Conservation (phyloP, 129 eudicot genomes). For the Flaveria robusta region DNA sequence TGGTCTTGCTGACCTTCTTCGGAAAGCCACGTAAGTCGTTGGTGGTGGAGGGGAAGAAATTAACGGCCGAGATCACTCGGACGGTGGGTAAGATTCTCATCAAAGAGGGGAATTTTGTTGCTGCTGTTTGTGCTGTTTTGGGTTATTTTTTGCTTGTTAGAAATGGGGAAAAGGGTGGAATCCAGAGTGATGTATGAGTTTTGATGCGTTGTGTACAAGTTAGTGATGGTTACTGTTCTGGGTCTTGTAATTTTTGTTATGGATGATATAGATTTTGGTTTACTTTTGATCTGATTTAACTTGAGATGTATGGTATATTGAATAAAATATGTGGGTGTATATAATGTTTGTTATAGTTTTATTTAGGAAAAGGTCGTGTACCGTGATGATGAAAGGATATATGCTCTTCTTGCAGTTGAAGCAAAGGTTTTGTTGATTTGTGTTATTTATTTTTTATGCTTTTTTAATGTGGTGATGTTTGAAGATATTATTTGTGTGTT, state of each 20-base stretch:
- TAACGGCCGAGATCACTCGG: slow-evolving; percentile 72
- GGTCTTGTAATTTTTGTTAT: not conserved
- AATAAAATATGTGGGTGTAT: not conserved
- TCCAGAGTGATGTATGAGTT: not conserved
- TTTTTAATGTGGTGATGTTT: not conserved
- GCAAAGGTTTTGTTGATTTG: not conserved
- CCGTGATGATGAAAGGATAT: not conserved
- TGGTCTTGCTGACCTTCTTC: slow-evolving; percentile 68
- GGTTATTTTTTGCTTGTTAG: slow-evolving; percentile 69
- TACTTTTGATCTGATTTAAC: not conserved
- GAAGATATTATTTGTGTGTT: not conserved
- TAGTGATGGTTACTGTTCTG: not conserved
- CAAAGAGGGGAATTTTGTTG: slow-evolving; percentile 88
- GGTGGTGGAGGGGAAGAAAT: slow-evolving; percentile 88
- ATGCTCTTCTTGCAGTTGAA: slow-evolving; percentile 7
- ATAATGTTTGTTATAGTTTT: not conserved
- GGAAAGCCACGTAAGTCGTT: slow-evolving; percentile 66
- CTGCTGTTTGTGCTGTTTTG: slow-evolving; percentile 87
- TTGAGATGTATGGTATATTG: not conserved
- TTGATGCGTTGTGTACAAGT: not conserved
- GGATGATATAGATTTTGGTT: not conserved
- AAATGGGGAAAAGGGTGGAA: slow-evolving; percentile 27
- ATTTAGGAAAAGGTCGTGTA: not conserved
- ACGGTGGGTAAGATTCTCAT: slow-evolving; percentile 68
- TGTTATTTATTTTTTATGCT: not conserved